These are phyloP conservation scores for Fraxinus sp. DNA, from an alignment of 305 asterid species.

Conservation along the genomic window DNA sequence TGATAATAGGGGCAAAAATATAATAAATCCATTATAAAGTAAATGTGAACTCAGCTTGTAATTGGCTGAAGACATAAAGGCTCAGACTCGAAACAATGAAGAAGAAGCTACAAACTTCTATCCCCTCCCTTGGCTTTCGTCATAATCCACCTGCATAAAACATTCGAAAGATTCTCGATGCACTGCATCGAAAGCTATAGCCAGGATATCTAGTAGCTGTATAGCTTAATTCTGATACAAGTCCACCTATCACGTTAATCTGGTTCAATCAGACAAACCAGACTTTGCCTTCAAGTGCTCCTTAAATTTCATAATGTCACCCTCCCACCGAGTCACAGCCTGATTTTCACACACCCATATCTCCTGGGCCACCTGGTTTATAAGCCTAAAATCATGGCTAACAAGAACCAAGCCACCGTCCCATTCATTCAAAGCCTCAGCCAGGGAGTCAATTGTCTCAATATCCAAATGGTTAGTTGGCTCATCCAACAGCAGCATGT, in stretches of 20 bases:
- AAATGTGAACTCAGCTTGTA: slow-evolving; percentile 15
- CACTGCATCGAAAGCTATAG: slow-evolving; percentile 10
- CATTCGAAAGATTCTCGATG: background rate
- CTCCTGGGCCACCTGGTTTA: slow-evolving; percentile 96
- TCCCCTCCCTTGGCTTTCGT: slow-evolving; percentile 9
- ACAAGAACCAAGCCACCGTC: slow-evolving; percentile 99
- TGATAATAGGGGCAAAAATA: slow-evolving; percentile 1
- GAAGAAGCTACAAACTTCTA: background rate
- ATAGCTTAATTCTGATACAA: background rate
- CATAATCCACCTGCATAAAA: background rate
- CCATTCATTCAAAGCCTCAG: slow-evolving; percentile 96
- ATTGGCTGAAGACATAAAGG: slow-evolving; percentile 1
- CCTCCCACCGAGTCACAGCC: slow-evolving; percentile 84
- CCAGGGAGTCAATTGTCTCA: slow-evolving; percentile 92
- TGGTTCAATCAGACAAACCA: slow-evolving; percentile 48
- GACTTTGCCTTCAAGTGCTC: slow-evolving; percentile 71
- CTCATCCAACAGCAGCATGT: slow-evolving; percentile 85
- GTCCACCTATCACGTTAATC: background rate
- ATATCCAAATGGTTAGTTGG: slow-evolving; percentile 97
- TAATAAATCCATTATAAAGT: background rate
- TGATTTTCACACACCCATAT: slow-evolving; percentile 97
- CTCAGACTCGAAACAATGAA: background rate
- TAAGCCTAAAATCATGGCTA: slow-evolving; percentile 96
- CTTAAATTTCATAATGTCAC: slow-evolving; percentile 94
- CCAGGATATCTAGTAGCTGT: slow-evolving; percentile 12